phyloP scores from a whole-genome alignment of 108 stramenopile genomes.

The Skeletonema grethae region DNA sequence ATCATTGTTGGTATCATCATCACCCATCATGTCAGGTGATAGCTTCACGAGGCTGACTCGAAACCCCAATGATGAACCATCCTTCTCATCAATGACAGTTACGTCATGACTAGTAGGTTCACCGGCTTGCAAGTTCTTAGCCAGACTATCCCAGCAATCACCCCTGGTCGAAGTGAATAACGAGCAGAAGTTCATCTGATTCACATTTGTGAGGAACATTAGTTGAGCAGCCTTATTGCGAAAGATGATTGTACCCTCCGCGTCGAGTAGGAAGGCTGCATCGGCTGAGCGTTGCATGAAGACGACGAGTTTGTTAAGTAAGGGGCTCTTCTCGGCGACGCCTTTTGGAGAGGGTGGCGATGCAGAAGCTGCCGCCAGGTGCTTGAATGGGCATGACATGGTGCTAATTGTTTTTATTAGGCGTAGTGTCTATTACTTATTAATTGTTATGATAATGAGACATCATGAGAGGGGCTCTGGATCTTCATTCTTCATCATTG shows the following conservation, averaged over 20 bases:
- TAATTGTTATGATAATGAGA: slow-evolving; percentile 7
- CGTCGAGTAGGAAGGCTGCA: slow-evolving; percentile 25
- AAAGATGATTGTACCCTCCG: slow-evolving; percentile 28
- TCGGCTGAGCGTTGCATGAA: slow-evolving; percentile 27
- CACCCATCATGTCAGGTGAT: slow-evolving; percentile 3
- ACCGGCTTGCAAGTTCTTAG: not conserved
- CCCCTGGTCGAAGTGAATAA: slow-evolving; percentile 5
- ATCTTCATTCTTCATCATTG: too few relatives aligned
- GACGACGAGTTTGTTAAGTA: slow-evolving; percentile 20
- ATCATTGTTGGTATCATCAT: slow-evolving; percentile 5
- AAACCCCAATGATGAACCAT: slow-evolving; percentile 12
- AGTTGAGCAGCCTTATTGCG: slow-evolving; percentile 24
- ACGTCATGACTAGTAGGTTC: slow-evolving; percentile 14
- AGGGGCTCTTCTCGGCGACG: not conserved
- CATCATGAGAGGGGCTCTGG: not conserved
- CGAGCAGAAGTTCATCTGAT: slow-evolving; percentile 17
- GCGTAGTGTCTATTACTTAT: too few relatives aligned
- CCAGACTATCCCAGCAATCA: slow-evolving; percentile 26
- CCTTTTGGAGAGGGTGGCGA: not conserved
- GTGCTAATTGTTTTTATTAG: not conserved
- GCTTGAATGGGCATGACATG: slow-evolving; percentile 32
- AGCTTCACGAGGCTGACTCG: slow-evolving; percentile 16
- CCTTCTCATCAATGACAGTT: slow-evolving; percentile 17
- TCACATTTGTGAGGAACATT: slow-evolving; percentile 22
- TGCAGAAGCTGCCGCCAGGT: slow-evolving; percentile 3